Evolutionary conservation across 2,329 filamentous ascomycete species (phyloP), one percentile per base, ranked within the genome.

Genomic region (Ophiostoma triangulosporum): DNA sequence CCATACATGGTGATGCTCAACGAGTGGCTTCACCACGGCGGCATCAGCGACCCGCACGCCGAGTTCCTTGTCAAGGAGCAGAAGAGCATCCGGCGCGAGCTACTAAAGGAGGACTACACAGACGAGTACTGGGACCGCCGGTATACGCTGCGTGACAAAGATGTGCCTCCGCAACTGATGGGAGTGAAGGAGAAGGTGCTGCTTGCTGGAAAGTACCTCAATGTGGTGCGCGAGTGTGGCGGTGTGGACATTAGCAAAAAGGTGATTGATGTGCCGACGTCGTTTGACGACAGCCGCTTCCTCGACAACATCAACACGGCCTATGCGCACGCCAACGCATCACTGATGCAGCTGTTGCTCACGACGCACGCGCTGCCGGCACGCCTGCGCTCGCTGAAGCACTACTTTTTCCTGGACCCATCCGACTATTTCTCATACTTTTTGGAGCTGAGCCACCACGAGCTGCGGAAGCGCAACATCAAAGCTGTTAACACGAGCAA

Each of bases 361-460:
- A 97, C 91, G 0, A 93, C 93, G 6, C 93, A 98, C 64, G 87
- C 87, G 12, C 77, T 98, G 5, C 90, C 91, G 0, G 85, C 87
- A 27, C 81, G 93, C 35, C 76, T 98, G 54, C 81, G 85, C 46
- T 97, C 91, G 14, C 74, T 98, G 36, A 98, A 98, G 66, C 93
- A 98, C 68, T 98, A 98, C 71, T 98, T 97, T 73, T 98, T 98
- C 74, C 82, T 98, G 57, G 91, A 97, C 62, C 86, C 90, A 8
- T 96, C 93, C 32, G 93, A 98, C 66, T 98, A 95, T 72, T 97
- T 98, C 68, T 89, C 89, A 3, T 95, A 97, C 68, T 98, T 98
- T 66, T 81, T 98, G 56, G 93, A 98, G 64, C 81, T 98, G 20
- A 83, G 88, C 53, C 77, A 86, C 29, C 90, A 89, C 1, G 93